phyloP scores from a whole-genome alignment of 768 basidiomycete genomes.

The Kwoniella shandongensis region DNA sequence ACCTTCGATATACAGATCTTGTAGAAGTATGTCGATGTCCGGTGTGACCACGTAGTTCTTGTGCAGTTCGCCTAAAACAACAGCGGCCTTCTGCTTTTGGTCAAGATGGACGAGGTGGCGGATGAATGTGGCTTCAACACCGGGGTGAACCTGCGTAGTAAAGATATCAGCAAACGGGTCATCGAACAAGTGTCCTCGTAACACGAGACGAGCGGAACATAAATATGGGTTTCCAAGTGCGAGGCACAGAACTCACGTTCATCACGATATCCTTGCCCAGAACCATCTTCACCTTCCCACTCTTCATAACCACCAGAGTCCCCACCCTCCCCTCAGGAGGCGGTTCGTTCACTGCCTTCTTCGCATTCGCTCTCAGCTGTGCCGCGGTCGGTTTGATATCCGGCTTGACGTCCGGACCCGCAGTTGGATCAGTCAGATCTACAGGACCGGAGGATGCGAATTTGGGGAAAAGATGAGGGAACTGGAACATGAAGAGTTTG shows the following conservation, averaged over 20 bases:
- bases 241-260: conserved; percentile 69
- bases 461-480: conserved; percentile 77
- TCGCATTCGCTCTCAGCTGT: conserved; percentile 11
- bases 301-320: conserved; percentile 77
- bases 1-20: conserved; percentile 61
- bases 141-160: conserved; percentile 66
- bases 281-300: conserved; percentile 82
- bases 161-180: neutral
- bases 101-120: conserved; percentile 82
- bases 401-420: conserved; percentile 55
- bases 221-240: neutral
- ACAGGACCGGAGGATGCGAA: conserved; percentile 59
- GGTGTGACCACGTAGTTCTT: conserved; percentile 82
- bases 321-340: conserved; percentile 73
- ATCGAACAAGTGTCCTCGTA: neutral
- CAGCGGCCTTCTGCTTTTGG: conserved; percentile 60
- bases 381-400: conserved; percentile 31
- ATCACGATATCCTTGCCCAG: conserved; percentile 76
- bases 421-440: conserved; percentile 44
- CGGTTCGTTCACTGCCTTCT: conserved; percentile 49
- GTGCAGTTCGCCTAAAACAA: conserved; percentile 80
- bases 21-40: conserved; percentile 71
- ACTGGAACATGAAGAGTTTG: conserved; percentile 81
- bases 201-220: too few species aligned
- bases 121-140: conserved; percentile 80